These are phyloP conservation scores for Neodidymelliopsis sp. DNA, from an alignment of 2,329 filamentous ascomycete genomes.

Conservation along the genomic window DNA sequence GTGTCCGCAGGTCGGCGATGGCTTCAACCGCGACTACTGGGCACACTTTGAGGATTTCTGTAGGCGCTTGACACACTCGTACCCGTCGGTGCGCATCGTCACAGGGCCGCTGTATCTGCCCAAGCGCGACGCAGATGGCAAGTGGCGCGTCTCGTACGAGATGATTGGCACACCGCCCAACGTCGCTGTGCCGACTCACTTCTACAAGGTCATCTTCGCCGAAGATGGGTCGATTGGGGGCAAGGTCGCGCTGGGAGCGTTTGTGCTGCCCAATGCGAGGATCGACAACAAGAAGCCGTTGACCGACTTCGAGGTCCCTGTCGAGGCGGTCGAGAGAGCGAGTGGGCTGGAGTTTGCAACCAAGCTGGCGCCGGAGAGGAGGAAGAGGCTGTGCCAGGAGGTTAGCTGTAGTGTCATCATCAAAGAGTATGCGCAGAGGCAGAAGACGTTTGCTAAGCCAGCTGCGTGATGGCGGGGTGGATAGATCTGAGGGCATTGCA, in stretches of 20 bases:
- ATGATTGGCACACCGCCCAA: constrained; percentile 93
- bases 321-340: constrained; percentile 91
- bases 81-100: constrained; percentile 88
- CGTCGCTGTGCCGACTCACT: constrained; percentile 95
- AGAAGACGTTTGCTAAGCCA: constrained; percentile 54
- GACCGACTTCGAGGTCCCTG: constrained; percentile 89
- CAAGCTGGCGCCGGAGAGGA: constrained; percentile 75
- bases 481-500: no score
- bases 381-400: constrained; percentile 84
- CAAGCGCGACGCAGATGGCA: constrained; percentile 83
- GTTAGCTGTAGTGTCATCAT: constrained; percentile 84
- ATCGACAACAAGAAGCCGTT: constrained; percentile 90
- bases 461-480: no score
- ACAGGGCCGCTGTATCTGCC: constrained; percentile 95
- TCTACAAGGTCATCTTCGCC: constrained; percentile 98
- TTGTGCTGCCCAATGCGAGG: constrained; percentile 89
- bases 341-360: constrained; percentile 90
- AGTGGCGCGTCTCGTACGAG: constrained; percentile 96
- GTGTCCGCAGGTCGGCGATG: constrained; percentile 97
- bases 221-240: constrained; percentile 76
- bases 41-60: constrained; percentile 98
- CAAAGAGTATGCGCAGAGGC: constrained; percentile 74
- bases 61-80: constrained; percentile 77
- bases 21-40: constrained; percentile 99
- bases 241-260: constrained; percentile 84